Conservation (phyloP, 352 stramenopile genomes). For the Phytophthora quininea region DNA sequence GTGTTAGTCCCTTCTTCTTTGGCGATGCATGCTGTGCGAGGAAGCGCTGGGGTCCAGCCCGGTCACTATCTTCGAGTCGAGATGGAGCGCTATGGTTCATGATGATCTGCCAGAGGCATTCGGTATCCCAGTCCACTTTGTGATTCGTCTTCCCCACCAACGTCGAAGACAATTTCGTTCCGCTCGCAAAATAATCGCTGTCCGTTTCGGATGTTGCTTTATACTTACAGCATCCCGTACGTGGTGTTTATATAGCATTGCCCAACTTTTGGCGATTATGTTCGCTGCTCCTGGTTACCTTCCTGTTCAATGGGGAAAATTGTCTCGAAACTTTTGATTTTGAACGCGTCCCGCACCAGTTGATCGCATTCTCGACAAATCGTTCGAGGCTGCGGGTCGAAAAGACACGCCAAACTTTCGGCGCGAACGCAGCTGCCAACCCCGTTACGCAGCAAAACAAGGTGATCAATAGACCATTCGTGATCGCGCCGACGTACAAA, state of each 20-base stretch:
- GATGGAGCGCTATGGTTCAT: constrained; percentile 23
- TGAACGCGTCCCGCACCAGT: constrained; percentile 25
- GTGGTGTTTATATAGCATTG: too few relatives aligned
- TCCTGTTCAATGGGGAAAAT: constrained; percentile 51
- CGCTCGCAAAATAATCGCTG: too few relatives aligned
- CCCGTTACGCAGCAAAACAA: constrained; percentile 40
- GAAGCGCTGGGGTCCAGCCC: constrained; percentile 12
- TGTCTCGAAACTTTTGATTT: constrained; percentile 36
- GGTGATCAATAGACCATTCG: constrained; percentile 44
- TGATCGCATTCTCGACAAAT: constrained; percentile 61
- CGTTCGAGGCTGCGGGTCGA: constrained; percentile 46
- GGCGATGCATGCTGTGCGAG: constrained; percentile 7
- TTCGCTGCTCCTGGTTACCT: constrained; percentile 6
- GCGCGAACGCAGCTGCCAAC: constrained; percentile 36
- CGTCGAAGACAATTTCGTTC: too few relatives aligned
- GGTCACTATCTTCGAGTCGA: constrained; percentile 8
- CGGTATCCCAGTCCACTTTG: too few relatives aligned
- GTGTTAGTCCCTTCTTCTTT: background rate
- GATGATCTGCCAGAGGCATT: background rate
- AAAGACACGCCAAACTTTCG: constrained; percentile 41
- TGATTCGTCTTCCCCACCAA: background rate
- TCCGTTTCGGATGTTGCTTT: too few relatives aligned
- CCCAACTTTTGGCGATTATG: background rate
- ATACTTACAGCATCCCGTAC: too few relatives aligned
- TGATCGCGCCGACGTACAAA: constrained; percentile 45